phyloP scores from a whole-genome alignment of 129 eudicot species.

The Tagetes erecta region DNA sequence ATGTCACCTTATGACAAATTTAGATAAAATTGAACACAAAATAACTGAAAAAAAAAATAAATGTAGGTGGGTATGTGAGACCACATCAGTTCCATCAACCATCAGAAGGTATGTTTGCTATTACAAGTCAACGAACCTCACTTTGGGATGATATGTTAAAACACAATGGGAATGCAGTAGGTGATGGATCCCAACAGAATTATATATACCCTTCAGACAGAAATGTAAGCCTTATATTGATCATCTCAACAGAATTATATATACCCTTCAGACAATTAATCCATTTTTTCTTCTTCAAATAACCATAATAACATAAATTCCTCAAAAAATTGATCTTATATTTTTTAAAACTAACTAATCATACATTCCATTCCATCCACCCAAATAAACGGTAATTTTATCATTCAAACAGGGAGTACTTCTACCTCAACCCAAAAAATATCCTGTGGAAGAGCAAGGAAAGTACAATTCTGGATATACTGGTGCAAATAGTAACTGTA shows the following conservation, averaged over 20 bases:
- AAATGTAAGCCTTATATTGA: slow-evolving; percentile 43
- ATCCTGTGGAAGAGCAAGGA: slow-evolving; percentile 39
- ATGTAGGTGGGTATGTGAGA: slow-evolving; percentile 53
- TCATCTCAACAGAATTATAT: slow-evolving; percentile 26
- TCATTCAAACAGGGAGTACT: slow-evolving; percentile 34
- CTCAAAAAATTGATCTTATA: not conserved
- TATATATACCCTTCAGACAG: slow-evolving; percentile 27
- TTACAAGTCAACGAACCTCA: slow-evolving; percentile 33
- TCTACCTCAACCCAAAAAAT: slow-evolving; percentile 32
- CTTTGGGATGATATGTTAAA: slow-evolving; percentile 58
- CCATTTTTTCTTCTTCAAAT: not conserved
- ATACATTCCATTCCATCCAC: not conserved
- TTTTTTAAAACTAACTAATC: not conserved
- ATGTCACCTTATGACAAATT: slow-evolving; percentile 3
- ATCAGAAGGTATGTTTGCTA: slow-evolving; percentile 26
- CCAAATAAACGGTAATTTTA: not conserved
- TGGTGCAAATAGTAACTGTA: slow-evolving; percentile 35
- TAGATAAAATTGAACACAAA: slow-evolving; percentile 9
- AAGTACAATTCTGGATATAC: slow-evolving; percentile 34
- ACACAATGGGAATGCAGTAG: slow-evolving; percentile 28
- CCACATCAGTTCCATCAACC: slow-evolving; percentile 36
- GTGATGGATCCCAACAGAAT: slow-evolving; percentile 37
- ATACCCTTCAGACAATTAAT: slow-evolving; percentile 1
- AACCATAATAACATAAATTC: not conserved
- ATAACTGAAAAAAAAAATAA: slow-evolving; percentile 23